Evolutionary conservation across 306 rosid genomes (phyloP), one percentile per base, ranked within the genome.

Genomic region (Astragalus membranaceus): DNA sequence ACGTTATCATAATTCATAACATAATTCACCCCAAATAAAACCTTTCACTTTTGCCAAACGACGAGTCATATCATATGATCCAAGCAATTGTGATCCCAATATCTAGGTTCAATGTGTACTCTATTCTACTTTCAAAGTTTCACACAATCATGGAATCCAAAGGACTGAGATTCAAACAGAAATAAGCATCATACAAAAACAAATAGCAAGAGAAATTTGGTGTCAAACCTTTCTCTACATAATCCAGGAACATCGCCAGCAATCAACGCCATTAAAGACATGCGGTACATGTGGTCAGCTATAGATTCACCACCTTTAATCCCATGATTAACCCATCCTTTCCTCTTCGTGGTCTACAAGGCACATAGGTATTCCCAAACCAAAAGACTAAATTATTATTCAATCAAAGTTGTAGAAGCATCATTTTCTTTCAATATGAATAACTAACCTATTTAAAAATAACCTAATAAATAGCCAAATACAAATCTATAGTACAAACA

Each of bases 321-420:
- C 67, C 97, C 97, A 64, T 93, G 94, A 82, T 93, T 93, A 81
- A 93, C 81, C 98, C 98, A 90, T 8, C 98, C 97, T 76, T 87
- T 90, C 73, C 97, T 82, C 69, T 90, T 90, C 12, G 98, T 93
- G 48, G 92, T 87, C 97, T 93, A 78, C 86, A 64, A 66, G 72
- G 44, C 52, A 70, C 30, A 67, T 3, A 56, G 12, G 50, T 17
- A 75, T 16, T 33, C 47, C 11, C 26, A 23, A 23, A 48, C 43
- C 57, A 57, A 64, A 75, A 58, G 49, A 60, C 52, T 16, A n/a
- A 0, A 48, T 69, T 35, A 39, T 42, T 23, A 62, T 29, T 33
- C 63, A 42, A 60, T 50, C 66, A 58, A 17, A 36, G 41, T 17
- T 29, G 37, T 44, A 41, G 16, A 69, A 20, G 5, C 65, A 54